A percentile compares a stretch with the other conserved stretches of the same genome.
Evolutionary conservation across 2,329 filamentous ascomycete species (phyloP).

Genomic region (Paraphaeosphaeria minitans): DNA sequence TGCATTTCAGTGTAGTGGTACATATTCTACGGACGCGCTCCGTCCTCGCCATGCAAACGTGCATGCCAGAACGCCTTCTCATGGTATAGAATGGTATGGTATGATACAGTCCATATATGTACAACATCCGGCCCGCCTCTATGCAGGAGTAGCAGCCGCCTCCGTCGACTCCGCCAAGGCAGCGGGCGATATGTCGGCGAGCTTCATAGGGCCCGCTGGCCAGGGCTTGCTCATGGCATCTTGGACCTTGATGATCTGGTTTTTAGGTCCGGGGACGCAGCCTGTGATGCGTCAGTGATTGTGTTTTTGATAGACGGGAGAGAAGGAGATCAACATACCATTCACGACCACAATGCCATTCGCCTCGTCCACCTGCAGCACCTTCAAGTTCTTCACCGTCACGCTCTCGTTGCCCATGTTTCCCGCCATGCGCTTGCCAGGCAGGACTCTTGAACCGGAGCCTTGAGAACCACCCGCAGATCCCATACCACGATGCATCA

Average conservation of each 20-base stretch:
- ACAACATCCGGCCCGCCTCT: not conserved
- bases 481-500: conserved; percentile 91
- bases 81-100: conserved; percentile 9
- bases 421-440: conserved; percentile 97
- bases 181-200: conserved; percentile 25
- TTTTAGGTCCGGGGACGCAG: conserved; percentile 84
- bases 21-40: not conserved
- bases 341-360: conserved; percentile 88
- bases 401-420: conserved; percentile 90
- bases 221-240: conserved; percentile 89
- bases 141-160: conserved; percentile 18
- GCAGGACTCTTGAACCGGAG: conserved; percentile 86
- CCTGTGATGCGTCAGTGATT: conserved; percentile 46
- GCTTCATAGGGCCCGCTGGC: conserved; percentile 57
- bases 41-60: not conserved
- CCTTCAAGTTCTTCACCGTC: conserved; percentile 88
- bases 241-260: conserved; percentile 80
- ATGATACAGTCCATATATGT: conserved; percentile 15
- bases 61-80: conserved; percentile 4
- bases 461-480: conserved; percentile 89
- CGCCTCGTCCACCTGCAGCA: conserved; percentile 84
- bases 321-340: conserved; percentile 56
- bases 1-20: not conserved
- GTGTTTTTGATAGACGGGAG: no score
- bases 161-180: conserved; percentile 17